Evolutionary conservation across 2,329 filamentous ascomycete genomes (phyloP), one percentile per base, ranked within the genome.

Genomic region (Fusarium gaditjirri): DNA sequence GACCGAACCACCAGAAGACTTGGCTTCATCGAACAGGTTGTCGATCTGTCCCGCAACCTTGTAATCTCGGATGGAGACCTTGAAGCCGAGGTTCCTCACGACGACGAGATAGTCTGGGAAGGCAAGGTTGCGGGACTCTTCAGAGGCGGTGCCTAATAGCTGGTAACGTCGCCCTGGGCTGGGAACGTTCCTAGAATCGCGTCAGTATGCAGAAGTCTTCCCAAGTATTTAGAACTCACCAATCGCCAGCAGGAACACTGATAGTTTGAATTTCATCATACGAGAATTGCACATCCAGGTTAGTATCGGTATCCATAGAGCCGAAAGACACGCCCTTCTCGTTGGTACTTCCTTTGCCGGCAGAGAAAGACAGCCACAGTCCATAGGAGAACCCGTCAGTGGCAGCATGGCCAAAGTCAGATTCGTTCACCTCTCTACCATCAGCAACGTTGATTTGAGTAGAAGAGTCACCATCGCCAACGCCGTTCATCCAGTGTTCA

Each of bases 201-300:
- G 11, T 72, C 5, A 72, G 52, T 9, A 35, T 29, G 11, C 9
- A 8, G 21, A 9, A 6, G 10, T 4, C 5, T 3, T 7, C 8
- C 21, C 12, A 16, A 14, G 7, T 23, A 16, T 1, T n/a, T 4
- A 6, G 11, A 6, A 27, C 58, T 44, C 38, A 68, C 71, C 71
- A 73, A 14, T 67, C 8, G 5, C 71, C 71, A 19, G 71, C 66
- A 21, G 63, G 70, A 5, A 65, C 31, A 4, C 62, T 42, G n/a
- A 73, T n/a, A 1, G 66, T 71, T 19, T 73, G 71, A 27, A 73
- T 73, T 35, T 73, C 71, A n/a, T 73, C 71, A 4, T 73, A 73
- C 1, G 70, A 60, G 25, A 73, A 71, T 56, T 73, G 61, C 35
- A 73, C n/a, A 12, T 73, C 70, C 1, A 73, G 57, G 6, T 59